These are phyloP conservation scores for Botrytis cinerea DNA, from an alignment of 2,329 filamentous ascomycete genomes.

Conservation along the genomic window DNA sequence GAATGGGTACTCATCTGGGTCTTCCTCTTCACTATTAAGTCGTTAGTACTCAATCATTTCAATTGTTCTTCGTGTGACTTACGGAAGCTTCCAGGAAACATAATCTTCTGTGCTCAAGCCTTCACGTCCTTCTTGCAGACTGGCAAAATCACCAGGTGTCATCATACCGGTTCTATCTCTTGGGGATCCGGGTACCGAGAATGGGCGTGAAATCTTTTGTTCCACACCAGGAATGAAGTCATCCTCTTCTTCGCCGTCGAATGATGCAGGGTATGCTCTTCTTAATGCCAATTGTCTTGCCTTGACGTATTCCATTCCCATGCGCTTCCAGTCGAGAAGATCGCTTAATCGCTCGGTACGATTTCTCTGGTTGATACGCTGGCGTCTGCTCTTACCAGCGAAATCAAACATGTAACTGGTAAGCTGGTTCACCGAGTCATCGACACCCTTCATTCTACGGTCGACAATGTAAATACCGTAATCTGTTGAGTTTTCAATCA, in stretches of 20 bases:
- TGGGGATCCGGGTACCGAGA: conserved; percentile 92
- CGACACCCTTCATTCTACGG: conserved; percentile 89
- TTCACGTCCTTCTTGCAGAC: conserved; percentile 90
- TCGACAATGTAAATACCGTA: conserved; percentile 99
- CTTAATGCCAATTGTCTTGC: conserved; percentile 88
- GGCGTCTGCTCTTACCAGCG: conserved; percentile 85
- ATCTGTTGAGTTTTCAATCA: conserved; percentile 96
- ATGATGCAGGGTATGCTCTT: conserved; percentile 87
- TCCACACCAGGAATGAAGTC: conserved; percentile 92
- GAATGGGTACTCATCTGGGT: conserved; percentile 76
- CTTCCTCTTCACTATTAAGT: conserved; percentile 78
- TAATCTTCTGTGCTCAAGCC: conserved; percentile 96
- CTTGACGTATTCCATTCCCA: conserved; percentile 99
- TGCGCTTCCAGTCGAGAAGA: conserved; percentile 96
- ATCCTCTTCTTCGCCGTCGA: conserved; percentile 75
- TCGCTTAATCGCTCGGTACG: conserved; percentile 93
- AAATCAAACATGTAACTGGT: conserved; percentile 94
- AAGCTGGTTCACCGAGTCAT: conserved; percentile 96
- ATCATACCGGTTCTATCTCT: conserved; percentile 94
- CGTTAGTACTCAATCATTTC: conserved; percentile 26
- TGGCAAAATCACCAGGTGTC: conserved; percentile 98
- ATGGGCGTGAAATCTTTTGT: conserved; percentile 90
- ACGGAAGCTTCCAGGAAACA: conserved; percentile 97
- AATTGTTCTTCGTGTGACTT: conserved; percentile 52
- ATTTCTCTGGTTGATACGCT: conserved; percentile 98